These are phyloP conservation scores for Leccinum variicolor DNA, from an alignment of 768 basidiomycete species.

Conservation along the genomic window DNA sequence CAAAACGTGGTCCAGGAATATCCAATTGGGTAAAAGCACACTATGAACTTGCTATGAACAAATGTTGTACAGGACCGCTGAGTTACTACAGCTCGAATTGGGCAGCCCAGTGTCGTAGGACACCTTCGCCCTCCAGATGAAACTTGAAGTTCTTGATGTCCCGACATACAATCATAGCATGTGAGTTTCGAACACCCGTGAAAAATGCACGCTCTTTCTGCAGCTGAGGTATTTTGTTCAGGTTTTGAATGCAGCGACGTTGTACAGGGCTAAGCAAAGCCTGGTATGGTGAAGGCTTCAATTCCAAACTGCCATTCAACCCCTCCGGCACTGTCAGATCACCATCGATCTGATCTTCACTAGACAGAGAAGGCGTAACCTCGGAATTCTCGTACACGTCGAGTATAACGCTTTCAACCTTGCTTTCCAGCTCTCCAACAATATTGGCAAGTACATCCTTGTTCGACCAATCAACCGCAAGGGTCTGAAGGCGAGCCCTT, in stretches of 20 bases:
- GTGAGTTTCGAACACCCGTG: constrained; percentile 55
- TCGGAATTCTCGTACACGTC: constrained; percentile 54
- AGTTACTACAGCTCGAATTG: constrained; percentile 49
- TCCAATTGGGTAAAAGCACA: neutral
- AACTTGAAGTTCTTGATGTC: constrained; percentile 57
- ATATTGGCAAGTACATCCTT: constrained; percentile 53
- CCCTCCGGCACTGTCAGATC: neutral
- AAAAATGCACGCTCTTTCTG: constrained; percentile 73
- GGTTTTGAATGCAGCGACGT: constrained; percentile 48
- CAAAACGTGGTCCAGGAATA: no score
- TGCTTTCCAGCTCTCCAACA: constrained; percentile 54
- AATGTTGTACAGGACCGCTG: neutral
- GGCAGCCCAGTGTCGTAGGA: constrained; percentile 71
- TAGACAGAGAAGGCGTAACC: constrained; percentile 16
- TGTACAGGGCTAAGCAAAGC: constrained; percentile 57
- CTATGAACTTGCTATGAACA: neutral
- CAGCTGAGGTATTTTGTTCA: constrained; percentile 66
- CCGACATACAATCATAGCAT: constrained; percentile 68
- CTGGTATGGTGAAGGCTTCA: constrained; percentile 26
- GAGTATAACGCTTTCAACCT: constrained; percentile 57
- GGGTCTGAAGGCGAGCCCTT: constrained; percentile 56
- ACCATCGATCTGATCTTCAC: neutral
- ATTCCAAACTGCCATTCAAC: neutral
- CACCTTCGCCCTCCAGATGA: constrained; percentile 60
- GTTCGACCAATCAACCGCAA: constrained; percentile 54